Percentiles rank a stretch among this genome's conserved stretches.
These are phyloP conservation scores for Paecilomyces dactylethromorphus DNA, from an alignment of 2,329 filamentous ascomycete genomes.

Conservation along the genomic window DNA sequence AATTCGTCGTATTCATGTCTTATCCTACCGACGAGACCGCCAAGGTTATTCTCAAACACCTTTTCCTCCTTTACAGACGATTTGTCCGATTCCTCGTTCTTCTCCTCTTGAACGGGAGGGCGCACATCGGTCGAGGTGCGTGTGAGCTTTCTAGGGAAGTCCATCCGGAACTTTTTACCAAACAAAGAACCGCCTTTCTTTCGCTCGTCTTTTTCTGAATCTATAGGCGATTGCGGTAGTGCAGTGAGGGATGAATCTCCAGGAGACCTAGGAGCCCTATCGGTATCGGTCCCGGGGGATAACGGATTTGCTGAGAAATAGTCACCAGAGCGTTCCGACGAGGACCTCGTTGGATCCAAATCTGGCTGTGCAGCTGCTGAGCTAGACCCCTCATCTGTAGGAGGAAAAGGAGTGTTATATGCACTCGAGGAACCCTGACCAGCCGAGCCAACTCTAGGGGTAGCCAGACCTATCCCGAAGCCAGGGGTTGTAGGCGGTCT, in stretches of 20 bases:
- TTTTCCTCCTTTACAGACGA: conserved; percentile 47
- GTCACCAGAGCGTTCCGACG: conserved; percentile 58
- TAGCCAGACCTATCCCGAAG: conserved; percentile 70
- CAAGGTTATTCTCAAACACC: conserved; percentile 40
- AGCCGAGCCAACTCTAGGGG: conserved; percentile 45
- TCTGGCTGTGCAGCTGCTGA: conserved; percentile 46
- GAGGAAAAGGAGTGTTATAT: conserved; percentile 25
- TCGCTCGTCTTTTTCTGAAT: conserved; percentile 56
- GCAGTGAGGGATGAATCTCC: conserved; percentile 40
- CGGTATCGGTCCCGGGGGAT: conserved; percentile 43
- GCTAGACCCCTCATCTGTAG: conserved; percentile 22
- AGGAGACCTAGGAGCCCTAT: conserved; percentile 43
- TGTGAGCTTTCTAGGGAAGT: conserved; percentile 71
- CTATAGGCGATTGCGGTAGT: conserved; percentile 46
- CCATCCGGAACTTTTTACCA: conserved; percentile 76
- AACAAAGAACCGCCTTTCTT: conserved; percentile 57
- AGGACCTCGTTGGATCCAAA: conserved; percentile 40
- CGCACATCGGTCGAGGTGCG: conserved; percentile 64
- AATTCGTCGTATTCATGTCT: conserved; percentile 41
- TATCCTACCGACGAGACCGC: conserved; percentile 40
- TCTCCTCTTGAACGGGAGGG: conserved; percentile 67
- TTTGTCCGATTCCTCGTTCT: conserved; percentile 49
- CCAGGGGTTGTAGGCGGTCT: conserved; percentile 64
- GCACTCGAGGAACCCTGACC: conserved; percentile 23
- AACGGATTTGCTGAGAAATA: conserved; percentile 66